Base-by-base conservation (phyloP, 352 stramenopile genomes). In the Globisporangium megalacanthum region DNA sequence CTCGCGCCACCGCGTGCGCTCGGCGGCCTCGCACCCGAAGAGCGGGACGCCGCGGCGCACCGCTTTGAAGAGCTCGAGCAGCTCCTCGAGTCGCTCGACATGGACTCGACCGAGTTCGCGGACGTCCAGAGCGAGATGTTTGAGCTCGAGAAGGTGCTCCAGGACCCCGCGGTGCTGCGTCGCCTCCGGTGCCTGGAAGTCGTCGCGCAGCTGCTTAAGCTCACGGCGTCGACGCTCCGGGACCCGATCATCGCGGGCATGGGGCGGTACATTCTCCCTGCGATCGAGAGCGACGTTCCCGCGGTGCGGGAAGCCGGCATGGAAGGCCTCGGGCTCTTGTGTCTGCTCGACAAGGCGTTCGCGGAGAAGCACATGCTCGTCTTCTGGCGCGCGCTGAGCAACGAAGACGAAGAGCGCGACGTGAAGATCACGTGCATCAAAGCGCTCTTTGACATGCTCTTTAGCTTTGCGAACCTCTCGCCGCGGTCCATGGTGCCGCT, bases 341-440 rank as follows among this genome's bases (percentile, higher is more conserved):
- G 73, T 54, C 37, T 92, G 49, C 69, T 92, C 8, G 83, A 92
- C 39, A 82, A 86, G 47, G 66, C 75, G 31, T 71, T 90, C 6
- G 80, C 83, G 0, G 76, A 88, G 46, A 66, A 74, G 1, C 83
- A 92, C 54, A 65, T 89, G 58, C 71, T 89, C 48, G 74, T 90
- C 3, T 92, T 92, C 56, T 92, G 79, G 83, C 74, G 74, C 39
- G 83, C 80, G 1, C 67, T 92, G 47, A 89, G 87, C 65, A 88
- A 87, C 44, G 72, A 79, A 9, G 74, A 91, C 35, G 83, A 92
- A 73, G 83, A 92, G 59, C 74, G 64, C 9, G 80, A 90, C 22
- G 74, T 89, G 31, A 89, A 90, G 62, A 68, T 87, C 54, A 89
- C 73, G n/a, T 90, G 83, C 51, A 79, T 90, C 25, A 72, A 81